Percentiles rank a stretch among this genome's conserved stretches.
Conservation (phyloP, 805 yeast genomes). For the Nakazawaea holstii region DNA sequence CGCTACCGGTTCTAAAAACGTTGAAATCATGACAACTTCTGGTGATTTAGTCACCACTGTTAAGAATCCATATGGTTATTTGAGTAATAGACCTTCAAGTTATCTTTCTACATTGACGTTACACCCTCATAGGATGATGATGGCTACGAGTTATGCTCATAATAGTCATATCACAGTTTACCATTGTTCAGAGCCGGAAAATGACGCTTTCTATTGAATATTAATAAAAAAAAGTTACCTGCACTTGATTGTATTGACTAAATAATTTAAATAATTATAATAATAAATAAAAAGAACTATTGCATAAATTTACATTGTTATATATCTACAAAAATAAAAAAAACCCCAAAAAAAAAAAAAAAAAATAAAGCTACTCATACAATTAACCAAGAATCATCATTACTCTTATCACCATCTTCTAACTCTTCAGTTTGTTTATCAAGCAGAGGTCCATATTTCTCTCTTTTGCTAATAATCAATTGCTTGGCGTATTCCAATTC, state of each 20-base stretch:
- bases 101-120: constrained; percentile 66
- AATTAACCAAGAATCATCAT: constrained; percentile 8
- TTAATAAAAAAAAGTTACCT: not conserved
- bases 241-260: too few species aligned
- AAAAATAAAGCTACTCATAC: not conserved
- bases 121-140: constrained; percentile 93
- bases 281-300: not conserved
- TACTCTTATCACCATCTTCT: constrained; percentile 11
- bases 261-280: not conserved
- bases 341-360: not conserved
- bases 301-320: not conserved
- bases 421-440: constrained; percentile 15
- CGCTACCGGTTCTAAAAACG: constrained; percentile 77
- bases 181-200: constrained; percentile 34
- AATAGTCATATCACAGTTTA: constrained; percentile 67
- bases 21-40: constrained; percentile 79
- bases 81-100: constrained; percentile 39
- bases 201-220: constrained; percentile 1
- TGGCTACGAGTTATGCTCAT: constrained; percentile 81
- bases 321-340: not conserved
- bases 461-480: constrained; percentile 42
- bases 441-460: constrained; percentile 12
- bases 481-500: constrained; percentile 73
- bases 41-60: constrained; percentile 70
- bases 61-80: constrained; percentile 42